Conservation (phyloP, 129 eudicot genomes). For the Tagetes patula region DNA sequence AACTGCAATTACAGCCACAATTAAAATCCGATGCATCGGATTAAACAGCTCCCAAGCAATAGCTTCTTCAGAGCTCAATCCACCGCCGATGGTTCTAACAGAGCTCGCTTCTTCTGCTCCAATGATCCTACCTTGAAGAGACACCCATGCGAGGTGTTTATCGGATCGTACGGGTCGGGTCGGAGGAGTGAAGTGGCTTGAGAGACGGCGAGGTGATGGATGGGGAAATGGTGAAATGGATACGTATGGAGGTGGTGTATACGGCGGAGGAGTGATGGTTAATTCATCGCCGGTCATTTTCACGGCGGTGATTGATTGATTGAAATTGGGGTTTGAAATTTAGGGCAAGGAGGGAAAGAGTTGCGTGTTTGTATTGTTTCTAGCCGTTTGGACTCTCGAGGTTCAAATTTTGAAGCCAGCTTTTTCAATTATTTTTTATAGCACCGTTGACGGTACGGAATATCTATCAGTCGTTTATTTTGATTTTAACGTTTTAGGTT, state of each 20-base stretch:
- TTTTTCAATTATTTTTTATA: background rate
- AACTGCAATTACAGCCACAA: constrained; percentile 68
- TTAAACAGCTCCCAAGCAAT: constrained; percentile 80
- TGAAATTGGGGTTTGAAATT: constrained; percentile 14
- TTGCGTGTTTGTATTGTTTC: background rate
- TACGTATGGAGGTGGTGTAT: constrained; percentile 39
- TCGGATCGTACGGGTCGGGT: constrained; percentile 48
- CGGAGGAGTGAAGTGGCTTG: constrained; percentile 65
- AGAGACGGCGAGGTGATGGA: constrained; percentile 70
- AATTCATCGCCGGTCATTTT: constrained; percentile 25
- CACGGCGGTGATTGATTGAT: background rate
- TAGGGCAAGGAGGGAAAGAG: constrained; percentile 14
- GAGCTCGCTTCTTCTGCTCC: constrained; percentile 81
- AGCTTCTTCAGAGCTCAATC: constrained; percentile 40
- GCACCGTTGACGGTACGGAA: too few species aligned
- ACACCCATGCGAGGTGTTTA: constrained; percentile 66
- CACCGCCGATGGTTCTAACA: constrained; percentile 50
- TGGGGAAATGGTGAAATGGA: constrained; percentile 45
- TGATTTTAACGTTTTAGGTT: too few species aligned
- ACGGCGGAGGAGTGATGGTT: constrained; percentile 19
- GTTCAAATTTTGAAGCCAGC: background rate
- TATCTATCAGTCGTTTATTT: too few species aligned
- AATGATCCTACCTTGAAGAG: constrained; percentile 69
- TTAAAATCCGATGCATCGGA: constrained; percentile 74
- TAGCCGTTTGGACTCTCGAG: constrained; percentile 36